Percentiles rank a stretch among this genome's conserved stretches.
Conservation (phyloP, 1,284 basidiomycete genomes). For the Tilletiaria anomala region DNA sequence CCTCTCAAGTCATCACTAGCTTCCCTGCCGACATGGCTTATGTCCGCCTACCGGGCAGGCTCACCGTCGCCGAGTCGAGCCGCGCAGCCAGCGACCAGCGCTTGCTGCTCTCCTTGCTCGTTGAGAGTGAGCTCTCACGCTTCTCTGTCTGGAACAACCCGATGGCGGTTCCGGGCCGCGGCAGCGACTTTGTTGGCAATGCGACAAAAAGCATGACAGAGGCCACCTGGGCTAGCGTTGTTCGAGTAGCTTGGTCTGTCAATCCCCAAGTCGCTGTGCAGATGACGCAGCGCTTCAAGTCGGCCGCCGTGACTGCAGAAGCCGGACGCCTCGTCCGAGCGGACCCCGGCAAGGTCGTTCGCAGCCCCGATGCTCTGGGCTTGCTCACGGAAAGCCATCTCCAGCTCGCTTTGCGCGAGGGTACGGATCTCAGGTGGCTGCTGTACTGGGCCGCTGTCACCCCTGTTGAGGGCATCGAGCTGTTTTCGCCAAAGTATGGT, state of each 20-base stretch:
- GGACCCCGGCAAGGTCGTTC: conserved; percentile 57
- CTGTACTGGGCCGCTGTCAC: conserved; percentile 75
- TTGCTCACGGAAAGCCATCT: conserved; percentile 72
- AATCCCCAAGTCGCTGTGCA: conserved; percentile 72
- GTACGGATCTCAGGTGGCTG: conserved; percentile 50
- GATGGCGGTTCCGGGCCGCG: conserved; percentile 57
- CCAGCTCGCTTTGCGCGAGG: conserved; percentile 47
- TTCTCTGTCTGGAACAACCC: conserved; percentile 85
- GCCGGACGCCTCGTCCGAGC: conserved; percentile 60
- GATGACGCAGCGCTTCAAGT: conserved; percentile 73
- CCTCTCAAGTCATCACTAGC: conserved; percentile 18
- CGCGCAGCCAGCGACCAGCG: conserved; percentile 13
- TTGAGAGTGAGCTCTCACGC: conserved; percentile 78
- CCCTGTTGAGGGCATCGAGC: conserved; percentile 48
- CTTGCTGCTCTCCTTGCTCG: conserved; percentile 53
- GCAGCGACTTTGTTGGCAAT: conserved; percentile 35
- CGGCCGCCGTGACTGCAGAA: conserved; percentile 51
- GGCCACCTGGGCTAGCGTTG: conserved; percentile 54
- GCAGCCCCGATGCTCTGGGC: conserved; percentile 62
- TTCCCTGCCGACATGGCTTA: conserved; percentile 15
- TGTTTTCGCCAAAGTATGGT: conserved; percentile 28
- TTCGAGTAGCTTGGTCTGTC: conserved; percentile 67
- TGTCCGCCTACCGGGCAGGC: conserved; percentile 13
- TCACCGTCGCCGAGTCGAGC: conserved; percentile 15
- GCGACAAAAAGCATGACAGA: conserved; percentile 44